Conservation (phyloP, 192 early-diverging fungal genomes). For the Oehlia diaphana region DNA sequence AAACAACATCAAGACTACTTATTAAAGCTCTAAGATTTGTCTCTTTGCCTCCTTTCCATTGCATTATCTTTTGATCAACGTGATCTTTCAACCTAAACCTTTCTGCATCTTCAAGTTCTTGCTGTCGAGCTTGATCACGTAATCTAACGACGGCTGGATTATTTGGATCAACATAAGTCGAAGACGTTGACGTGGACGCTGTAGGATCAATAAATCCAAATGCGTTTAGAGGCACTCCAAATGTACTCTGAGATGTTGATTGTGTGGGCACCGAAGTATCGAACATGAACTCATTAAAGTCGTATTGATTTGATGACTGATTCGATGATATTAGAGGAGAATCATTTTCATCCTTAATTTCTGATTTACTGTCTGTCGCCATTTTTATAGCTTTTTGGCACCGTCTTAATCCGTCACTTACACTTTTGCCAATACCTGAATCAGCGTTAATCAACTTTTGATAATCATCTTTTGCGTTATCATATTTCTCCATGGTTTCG, state of each 20-base stretch:
- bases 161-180: not conserved
- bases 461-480: slow-evolving; percentile 65
- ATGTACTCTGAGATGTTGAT: slow-evolving; percentile 2
- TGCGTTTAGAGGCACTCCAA: slow-evolving; percentile 7
- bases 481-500: slow-evolving; percentile 83
- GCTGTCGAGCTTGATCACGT: slow-evolving; percentile 66
- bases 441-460: slow-evolving; percentile 43
- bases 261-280: not conserved
- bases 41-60: slow-evolving; percentile 89
- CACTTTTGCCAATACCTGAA: slow-evolving; percentile 34
- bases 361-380: slow-evolving; percentile 11
- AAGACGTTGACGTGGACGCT: not conserved
- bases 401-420: slow-evolving; percentile 45
- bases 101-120: slow-evolving; percentile 76
- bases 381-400: slow-evolving; percentile 50
- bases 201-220: slow-evolving; percentile 24
- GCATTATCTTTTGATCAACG: slow-evolving; percentile 70
- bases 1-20: slow-evolving; percentile 70
- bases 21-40: slow-evolving; percentile 87
- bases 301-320: not conserved
- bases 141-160: slow-evolving; percentile 68
- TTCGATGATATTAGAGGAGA: not conserved
- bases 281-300: not conserved
- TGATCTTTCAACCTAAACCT: slow-evolving; percentile 74
- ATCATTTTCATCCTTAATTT: not conserved